A percentile compares a stretch with the other conserved stretches of the same genome.
phyloP scores from a whole-genome alignment of 306 rosid genomes.

The Styphnolobium japonicum region DNA sequence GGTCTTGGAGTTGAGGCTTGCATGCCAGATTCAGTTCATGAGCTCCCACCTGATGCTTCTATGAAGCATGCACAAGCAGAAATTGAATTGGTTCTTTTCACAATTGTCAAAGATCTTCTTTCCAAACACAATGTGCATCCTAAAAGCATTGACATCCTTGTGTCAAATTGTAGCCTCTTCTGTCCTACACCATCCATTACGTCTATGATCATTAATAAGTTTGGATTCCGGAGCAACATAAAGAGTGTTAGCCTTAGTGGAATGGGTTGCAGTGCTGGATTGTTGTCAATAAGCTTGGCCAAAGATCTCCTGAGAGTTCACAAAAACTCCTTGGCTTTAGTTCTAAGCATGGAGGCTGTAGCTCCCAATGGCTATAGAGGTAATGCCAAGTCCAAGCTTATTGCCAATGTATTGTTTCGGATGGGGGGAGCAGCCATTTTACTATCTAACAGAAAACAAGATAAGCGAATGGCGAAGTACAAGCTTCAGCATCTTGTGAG shows the following conservation, averaged over 20 bases:
- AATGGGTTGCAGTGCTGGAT: conserved; percentile 83
- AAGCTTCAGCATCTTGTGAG: conserved; percentile 63
- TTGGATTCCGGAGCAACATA: conserved; percentile 59
- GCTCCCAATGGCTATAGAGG: conserved; percentile 58
- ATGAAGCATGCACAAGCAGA: conserved; percentile 27
- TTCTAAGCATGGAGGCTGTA: conserved; percentile 67
- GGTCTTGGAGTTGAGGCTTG: conserved; percentile 64
- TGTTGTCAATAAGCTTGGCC: conserved; percentile 55
- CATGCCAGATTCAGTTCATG: conserved; percentile 53
- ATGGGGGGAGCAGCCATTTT: conserved; percentile 78
- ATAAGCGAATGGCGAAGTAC: conserved; percentile 51
- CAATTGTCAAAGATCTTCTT: conserved; percentile 46
- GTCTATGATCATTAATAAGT: conserved; percentile 60
- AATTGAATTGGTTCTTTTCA: conserved; percentile 54
- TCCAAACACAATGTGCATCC: conserved; percentile 53
- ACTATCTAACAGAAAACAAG: conserved; percentile 54
- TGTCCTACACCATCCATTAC: conserved; percentile 76
- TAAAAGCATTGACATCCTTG: conserved; percentile 65
- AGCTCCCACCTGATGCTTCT: conserved; percentile 40
- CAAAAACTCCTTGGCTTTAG: conserved; percentile 54
- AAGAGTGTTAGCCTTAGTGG: conserved; percentile 62
- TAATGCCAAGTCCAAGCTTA: conserved; percentile 51
- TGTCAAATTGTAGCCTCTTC: conserved; percentile 69
- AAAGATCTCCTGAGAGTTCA: conserved; percentile 64
- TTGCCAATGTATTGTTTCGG: conserved; percentile 57